A percentile compares a stretch with the other conserved stretches of the same genome.
Evolutionary conservation across 2,329 filamentous ascomycete genomes (phyloP).

Genomic region (Neofusicoccum sp.): DNA sequence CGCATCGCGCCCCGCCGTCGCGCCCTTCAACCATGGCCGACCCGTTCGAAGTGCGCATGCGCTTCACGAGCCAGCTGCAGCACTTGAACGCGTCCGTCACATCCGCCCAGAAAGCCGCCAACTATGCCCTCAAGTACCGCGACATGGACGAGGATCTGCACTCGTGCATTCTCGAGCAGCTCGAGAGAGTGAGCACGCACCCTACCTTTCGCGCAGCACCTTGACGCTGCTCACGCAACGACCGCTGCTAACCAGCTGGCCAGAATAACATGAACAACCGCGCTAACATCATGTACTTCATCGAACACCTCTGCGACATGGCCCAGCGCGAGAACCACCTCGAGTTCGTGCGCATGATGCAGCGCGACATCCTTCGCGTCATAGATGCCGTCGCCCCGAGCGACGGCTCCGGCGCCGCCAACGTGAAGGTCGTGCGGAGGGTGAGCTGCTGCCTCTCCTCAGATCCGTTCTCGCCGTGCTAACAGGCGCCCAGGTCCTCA

Average conservation of each 20-base stretch:
- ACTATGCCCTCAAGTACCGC: slow-evolving; percentile 89
- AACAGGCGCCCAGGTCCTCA: slow-evolving; percentile 56
- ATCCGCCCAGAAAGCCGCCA: slow-evolving; percentile 86
- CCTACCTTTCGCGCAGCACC: too few relatives aligned
- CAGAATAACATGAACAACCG: slow-evolving; percentile 94
- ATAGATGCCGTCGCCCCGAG: slow-evolving; percentile 89
- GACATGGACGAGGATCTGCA: slow-evolving; percentile 97
- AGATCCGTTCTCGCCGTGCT: not conserved
- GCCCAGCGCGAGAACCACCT: slow-evolving; percentile 71
- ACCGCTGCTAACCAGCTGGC: not conserved
- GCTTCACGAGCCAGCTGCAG: slow-evolving; percentile 86
- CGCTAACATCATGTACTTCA: slow-evolving; percentile 99
- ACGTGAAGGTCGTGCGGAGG: slow-evolving; percentile 86
- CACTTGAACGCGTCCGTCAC: slow-evolving; percentile 88
- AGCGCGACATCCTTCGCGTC: slow-evolving; percentile 85
- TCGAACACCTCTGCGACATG: slow-evolving; percentile 90
- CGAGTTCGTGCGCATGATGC: slow-evolving; percentile 90
- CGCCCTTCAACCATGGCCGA: slow-evolving; percentile 59
- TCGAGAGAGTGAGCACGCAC: slow-evolving; percentile 71
- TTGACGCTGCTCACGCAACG: not conserved
- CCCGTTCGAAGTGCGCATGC: slow-evolving; percentile 97
- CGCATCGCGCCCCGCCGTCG: not conserved
- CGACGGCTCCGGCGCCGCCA: slow-evolving; percentile 83
- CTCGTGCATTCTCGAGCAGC: slow-evolving; percentile 93
- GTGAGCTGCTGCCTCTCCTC: slow-evolving; percentile 46